Evolutionary conservation across 2,329 filamentous ascomycete genomes (phyloP), one percentile per base, ranked within the genome.

Genomic region (Penicillium crustosum): DNA sequence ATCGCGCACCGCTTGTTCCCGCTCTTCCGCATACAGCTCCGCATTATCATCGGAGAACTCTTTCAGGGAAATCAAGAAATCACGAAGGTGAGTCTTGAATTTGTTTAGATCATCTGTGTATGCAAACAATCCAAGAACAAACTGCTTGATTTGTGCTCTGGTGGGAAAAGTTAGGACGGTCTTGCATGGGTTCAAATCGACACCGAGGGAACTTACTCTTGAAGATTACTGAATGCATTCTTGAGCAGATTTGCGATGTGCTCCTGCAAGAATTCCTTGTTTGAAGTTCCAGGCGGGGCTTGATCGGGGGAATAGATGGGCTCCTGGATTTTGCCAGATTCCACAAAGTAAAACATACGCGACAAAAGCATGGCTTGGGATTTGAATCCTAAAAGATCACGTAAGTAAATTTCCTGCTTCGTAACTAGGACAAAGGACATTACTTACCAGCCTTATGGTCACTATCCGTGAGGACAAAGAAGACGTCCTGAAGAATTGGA

Each of bases 41-140:
- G 93, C 86, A 68, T 97, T 97, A 77, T 99, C 94, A 52, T 91
- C 94, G 0, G 91, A 88, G 70, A 97, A 99, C 77, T 99, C 95
- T 79, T 97, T 96, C 66, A 99, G 82, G 23, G 93, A 95, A 69
- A 99, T 96, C 66, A 99, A 80, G 85, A 99, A 99, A 78, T 99
- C 94, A 65, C 94, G 91, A 52, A 99, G 81, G 70, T 95, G 92
- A 55, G 96, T 86, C 75, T 96, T 96, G 87, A 99, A 99, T 74
- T 92, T 92, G 72, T 91, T 90, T 64, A 95, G 87, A 70, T 96
- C 90, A 56, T 89, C 90, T 74, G 96, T 97, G 66, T 90, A 84
- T 7, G 88, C 85, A 76, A 99, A 96, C 12, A 99, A 80, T 12
- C 91, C 91, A 68, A 95, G 87, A 51, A 97, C 93, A 75, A 99